Evolutionary conservation across 2,329 filamentous ascomycete species (phyloP).

Genomic region (Trichoderma asperellum): DNA sequence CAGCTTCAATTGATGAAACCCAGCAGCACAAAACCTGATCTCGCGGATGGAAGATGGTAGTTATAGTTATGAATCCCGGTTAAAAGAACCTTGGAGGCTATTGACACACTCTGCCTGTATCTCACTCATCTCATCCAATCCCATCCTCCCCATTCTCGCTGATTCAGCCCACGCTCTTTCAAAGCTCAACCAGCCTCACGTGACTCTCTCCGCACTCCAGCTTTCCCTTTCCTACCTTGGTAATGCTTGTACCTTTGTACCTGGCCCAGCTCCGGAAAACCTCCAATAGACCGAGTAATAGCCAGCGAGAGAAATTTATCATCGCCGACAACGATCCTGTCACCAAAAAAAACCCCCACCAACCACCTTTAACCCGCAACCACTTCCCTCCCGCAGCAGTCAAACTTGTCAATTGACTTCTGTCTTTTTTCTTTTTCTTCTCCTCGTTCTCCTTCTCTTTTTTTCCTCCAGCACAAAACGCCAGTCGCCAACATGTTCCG

Average conservation of each 20-base stretch:
- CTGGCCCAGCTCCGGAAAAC: constrained; percentile 36
- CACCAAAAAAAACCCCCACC: constrained; percentile 24
- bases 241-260: not conserved
- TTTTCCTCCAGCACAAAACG: not conserved
- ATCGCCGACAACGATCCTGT: constrained; percentile 34
- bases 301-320: constrained; percentile 54
- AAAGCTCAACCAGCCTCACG: constrained; percentile 26
- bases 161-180: constrained; percentile 4
- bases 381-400: constrained; percentile 25
- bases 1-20: not conserved
- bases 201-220: constrained; percentile 27
- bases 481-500: constrained; percentile 71
- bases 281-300: constrained; percentile 37
- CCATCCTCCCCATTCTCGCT: constrained; percentile 6
- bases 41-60: too few relatives aligned
- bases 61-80: too few relatives aligned
- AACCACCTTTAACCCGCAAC: constrained; percentile 25
- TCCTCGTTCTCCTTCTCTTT: not conserved
- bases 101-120: not conserved
- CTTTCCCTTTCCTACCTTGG: not conserved
- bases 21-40: too few relatives aligned
- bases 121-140: constrained; percentile 16
- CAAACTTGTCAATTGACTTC: constrained; percentile 16
- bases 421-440: not conserved
- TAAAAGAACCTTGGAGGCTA: too few relatives aligned